These are phyloP conservation scores for Cryptosporidium andersoni DNA, from an alignment of 169 alveolate genomes.

Conservation along the genomic window DNA sequence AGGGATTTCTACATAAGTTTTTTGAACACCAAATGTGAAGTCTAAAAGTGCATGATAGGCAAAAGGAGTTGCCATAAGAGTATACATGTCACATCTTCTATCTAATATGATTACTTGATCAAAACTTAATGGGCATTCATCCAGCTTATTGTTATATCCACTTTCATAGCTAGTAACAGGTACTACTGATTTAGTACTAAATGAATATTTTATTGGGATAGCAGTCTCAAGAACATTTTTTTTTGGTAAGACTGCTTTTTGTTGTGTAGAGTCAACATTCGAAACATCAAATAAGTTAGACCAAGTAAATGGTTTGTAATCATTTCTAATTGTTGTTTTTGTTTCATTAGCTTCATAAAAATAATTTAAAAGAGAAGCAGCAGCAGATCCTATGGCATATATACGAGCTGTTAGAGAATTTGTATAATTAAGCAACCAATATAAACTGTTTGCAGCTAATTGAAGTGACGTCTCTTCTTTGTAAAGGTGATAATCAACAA, in stretches of 20 bases:
- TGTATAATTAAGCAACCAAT: slow-evolving; percentile 44
- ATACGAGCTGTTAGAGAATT: slow-evolving; percentile 40
- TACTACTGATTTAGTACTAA: neutral
- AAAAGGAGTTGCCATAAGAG: slow-evolving; percentile 83
- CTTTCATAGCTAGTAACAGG: neutral
- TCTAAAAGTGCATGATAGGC: slow-evolving; percentile 84
- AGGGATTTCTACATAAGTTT: slow-evolving; percentile 80
- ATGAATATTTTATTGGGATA: no score
- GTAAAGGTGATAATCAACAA: slow-evolving; percentile 57
- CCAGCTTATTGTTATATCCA: neutral
- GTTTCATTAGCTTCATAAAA: slow-evolving; percentile 7
- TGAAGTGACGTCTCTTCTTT: slow-evolving; percentile 65
- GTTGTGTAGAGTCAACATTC: neutral
- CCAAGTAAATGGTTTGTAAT: slow-evolving; percentile 51
- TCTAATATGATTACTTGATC: slow-evolving; percentile 77
- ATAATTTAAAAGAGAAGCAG: slow-evolving; percentile 19
- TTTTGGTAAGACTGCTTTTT: no score
- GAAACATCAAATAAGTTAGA: slow-evolving; percentile 9
- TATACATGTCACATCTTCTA: slow-evolving; percentile 79
- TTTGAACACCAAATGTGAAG: slow-evolving; percentile 75
- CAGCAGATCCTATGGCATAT: slow-evolving; percentile 64
- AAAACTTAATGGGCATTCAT: slow-evolving; percentile 36
- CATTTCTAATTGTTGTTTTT: neutral
- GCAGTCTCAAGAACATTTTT: no score
- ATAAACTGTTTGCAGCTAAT: slow-evolving; percentile 37